Base-by-base conservation (phyloP, 2,329 filamentous ascomycete species). In the Cordyceps javanica region DNA sequence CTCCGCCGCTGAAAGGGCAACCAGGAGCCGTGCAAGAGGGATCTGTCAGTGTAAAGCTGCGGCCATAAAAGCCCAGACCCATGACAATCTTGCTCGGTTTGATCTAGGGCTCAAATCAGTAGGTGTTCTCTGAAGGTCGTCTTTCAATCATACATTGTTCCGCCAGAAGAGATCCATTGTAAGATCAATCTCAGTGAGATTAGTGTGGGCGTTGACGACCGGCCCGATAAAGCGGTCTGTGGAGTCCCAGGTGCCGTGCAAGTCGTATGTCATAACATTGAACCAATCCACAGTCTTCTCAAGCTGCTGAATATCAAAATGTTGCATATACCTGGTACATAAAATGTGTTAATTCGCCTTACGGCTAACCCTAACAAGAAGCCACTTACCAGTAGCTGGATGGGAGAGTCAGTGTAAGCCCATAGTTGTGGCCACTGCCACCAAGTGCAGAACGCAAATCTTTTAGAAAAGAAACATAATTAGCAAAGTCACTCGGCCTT, bases 151-250 rank as follows among this genome's bases (percentile, higher is more conserved):
- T n/a, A 81, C 64, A 21, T 70, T 62, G 28, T 67, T 71, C 8
- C 75, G 67, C 76, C 78, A 81, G 5, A 81, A 64, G 0, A 81
- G 71, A 3, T 78, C 70, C 0, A 77, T 49, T 0, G 69, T 68
- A 0, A 61, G 28, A 5, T 74, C 66, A 19, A 79, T 79, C 62
- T 80, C 76, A 2, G 75, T 77, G 0, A 80, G 55, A 60, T 80
- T 78, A 0, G 77, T 77, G 59, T 80, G 77, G 0, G 65, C 65
- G 3, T 68, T 63, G 5, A 77, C 66, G n/a, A 65, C 60, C 2
- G 61, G 28, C 0, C 73, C 72, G 14, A 69, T 70, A n/a, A n/a
- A n/a, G 0, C 55, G 71, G 60, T 70, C 68, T 0, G 61, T 23
- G 0, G 49, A 13, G 59, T 77, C 75, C 74, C 73, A 78, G 0